Conservation (phyloP, 1,284 basidiomycete species). For the Cutaneotrichosporon dermatis region DNA sequence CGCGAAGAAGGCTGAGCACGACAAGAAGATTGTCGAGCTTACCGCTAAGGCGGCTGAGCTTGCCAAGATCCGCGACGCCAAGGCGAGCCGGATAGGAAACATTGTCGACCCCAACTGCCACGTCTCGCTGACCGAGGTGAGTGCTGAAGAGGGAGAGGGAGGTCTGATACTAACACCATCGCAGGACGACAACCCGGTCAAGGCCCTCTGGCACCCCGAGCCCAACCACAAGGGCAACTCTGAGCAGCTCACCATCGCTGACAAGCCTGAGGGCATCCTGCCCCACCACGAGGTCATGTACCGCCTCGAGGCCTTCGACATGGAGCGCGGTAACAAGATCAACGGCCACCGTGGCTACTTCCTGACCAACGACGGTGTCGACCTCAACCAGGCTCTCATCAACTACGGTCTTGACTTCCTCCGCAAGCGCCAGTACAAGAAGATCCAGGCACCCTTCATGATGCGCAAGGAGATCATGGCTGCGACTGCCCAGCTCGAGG, state of each 20-base stretch:
- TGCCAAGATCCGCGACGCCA: conserved; percentile 63
- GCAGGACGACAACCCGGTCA: conserved; percentile 80
- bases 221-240: conserved; percentile 58
- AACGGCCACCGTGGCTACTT: conserved; percentile 95
- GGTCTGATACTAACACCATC: not conserved
- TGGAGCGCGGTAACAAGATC: conserved; percentile 90
- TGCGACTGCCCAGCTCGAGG: conserved; percentile 94
- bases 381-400: conserved; percentile 95
- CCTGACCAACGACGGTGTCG: conserved; percentile 90
- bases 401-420: conserved; percentile 93
- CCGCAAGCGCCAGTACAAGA: conserved; percentile 76
- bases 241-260: conserved; percentile 52
- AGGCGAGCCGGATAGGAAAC: conserved; percentile 82
- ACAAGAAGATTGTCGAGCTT: conserved; percentile 64
- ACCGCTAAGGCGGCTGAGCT: conserved; percentile 71
- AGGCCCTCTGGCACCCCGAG: conserved; percentile 82
- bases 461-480: conserved; percentile 98
- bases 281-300: conserved; percentile 96
- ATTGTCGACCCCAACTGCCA: conserved; percentile 83
- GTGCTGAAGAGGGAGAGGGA: conserved; percentile 12
- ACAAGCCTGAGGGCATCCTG: conserved; percentile 67
- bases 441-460: conserved; percentile 96
- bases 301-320: conserved; percentile 89
- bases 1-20: conserved; percentile 71
- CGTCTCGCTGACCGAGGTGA: conserved; percentile 81